Evolutionary conservation across 192 early-diverging fungal genomes (phyloP).

Genomic region (Coemansia sp.): DNA sequence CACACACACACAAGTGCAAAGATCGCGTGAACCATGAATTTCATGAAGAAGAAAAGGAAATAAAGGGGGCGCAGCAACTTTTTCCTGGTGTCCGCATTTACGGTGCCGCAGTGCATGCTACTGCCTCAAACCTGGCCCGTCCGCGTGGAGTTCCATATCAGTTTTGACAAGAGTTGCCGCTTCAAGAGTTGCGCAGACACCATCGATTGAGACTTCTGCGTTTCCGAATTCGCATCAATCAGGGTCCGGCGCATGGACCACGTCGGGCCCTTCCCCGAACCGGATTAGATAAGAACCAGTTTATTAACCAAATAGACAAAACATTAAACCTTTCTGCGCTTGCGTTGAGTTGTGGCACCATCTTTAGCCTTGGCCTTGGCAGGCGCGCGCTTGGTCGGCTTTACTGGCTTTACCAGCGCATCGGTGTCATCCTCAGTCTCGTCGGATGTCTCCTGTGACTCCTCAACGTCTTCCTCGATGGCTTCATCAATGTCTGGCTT

Average conservation of each 20-base stretch:
- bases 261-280: neutral
- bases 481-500: constrained; percentile 27
- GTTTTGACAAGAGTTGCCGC: neutral
- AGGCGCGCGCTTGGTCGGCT: constrained; percentile 11
- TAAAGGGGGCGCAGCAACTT: neutral
- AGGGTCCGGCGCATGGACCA: neutral
- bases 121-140: neutral
- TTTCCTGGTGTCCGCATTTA: neutral
- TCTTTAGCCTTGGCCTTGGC: constrained; percentile 12
- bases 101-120: too few relatives aligned
- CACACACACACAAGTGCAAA: neutral
- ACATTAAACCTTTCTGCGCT: constrained; percentile 26
- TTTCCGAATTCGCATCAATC: neutral
- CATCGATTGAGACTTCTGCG: neutral
- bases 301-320: neutral
- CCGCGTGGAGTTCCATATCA: neutral
- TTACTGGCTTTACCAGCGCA: constrained; percentile 12
- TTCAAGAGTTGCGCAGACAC: too few relatives aligned
- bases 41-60: constrained; percentile 1
- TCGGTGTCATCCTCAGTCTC: constrained; percentile 21
- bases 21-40: neutral
- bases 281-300: neutral
- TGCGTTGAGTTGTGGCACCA: constrained; percentile 19
- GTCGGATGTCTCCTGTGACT: neutral
- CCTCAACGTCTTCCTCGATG: constrained; percentile 15